phyloP scores from a whole-genome alignment of 768 basidiomycete species.

The Clavaria fumosa region DNA sequence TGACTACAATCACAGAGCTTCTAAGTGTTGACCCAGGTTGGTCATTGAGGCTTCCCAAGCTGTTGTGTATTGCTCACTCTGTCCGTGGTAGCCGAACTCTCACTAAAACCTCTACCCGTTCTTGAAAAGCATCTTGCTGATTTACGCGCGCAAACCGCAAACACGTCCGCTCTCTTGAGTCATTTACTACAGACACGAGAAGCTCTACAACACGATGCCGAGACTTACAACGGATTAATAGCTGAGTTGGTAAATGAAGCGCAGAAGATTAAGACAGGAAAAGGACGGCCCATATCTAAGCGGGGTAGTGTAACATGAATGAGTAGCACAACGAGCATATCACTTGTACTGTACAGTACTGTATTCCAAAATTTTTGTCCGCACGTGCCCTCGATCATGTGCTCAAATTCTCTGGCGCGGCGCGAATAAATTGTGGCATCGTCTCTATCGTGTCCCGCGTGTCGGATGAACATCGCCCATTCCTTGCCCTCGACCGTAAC shows the following conservation, averaged over 20 bases:
- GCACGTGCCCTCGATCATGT: too few species aligned
- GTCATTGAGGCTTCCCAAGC: constrained; percentile 10
- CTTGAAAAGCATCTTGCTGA: constrained; percentile 56
- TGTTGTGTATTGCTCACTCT: constrained; percentile 1
- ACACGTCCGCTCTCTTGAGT: constrained; percentile 62
- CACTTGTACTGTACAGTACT: too few species aligned
- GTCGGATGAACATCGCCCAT: constrained; percentile 75
- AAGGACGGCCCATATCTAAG: constrained; percentile 25
- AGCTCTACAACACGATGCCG: constrained; percentile 70
- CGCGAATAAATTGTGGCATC: too few species aligned
- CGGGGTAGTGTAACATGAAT: neutral
- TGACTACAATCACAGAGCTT: constrained; percentile 45
- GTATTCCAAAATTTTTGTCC: too few species aligned
- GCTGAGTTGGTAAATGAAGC: constrained; percentile 89
- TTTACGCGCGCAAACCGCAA: constrained; percentile 55
- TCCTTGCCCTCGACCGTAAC: constrained; percentile 75
- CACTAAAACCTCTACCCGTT: constrained; percentile 50
- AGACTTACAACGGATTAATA: constrained; percentile 83
- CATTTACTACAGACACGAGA: constrained; percentile 72
- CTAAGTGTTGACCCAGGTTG: constrained; percentile 54
- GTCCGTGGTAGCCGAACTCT: constrained; percentile 41
- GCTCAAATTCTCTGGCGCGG: too few species aligned
- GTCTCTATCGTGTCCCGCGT: too few species aligned
- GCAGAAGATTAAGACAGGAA: constrained; percentile 63
- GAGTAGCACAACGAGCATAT: neutral